These are phyloP conservation scores for Corinectria fuckeliana DNA, from an alignment of 2,329 filamentous ascomycete genomes.

Conservation along the genomic window DNA sequence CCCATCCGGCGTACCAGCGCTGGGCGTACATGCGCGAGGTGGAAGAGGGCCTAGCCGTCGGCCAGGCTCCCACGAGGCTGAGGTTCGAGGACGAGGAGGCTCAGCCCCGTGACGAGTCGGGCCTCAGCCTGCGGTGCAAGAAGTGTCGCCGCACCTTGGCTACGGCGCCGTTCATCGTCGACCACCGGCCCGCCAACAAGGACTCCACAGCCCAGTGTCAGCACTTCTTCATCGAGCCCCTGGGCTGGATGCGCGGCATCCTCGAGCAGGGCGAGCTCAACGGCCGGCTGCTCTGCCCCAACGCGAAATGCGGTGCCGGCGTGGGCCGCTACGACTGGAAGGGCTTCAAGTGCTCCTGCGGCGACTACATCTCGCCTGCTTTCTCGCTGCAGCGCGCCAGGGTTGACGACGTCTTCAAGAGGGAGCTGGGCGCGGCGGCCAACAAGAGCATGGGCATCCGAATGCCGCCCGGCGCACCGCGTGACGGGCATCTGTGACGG, in stretches of 20 bases:
- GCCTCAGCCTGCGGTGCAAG: conserved; percentile 73
- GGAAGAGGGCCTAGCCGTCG: conserved; percentile 67
- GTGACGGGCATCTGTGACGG: conserved; percentile 45
- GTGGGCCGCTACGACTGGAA: conserved; percentile 97
- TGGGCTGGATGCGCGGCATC: conserved; percentile 91
- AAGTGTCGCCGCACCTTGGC: conserved; percentile 79
- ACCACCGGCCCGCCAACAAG: conserved; percentile 57
- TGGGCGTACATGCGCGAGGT: conserved; percentile 65
- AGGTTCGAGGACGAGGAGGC: conserved; percentile 80
- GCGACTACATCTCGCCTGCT: conserved; percentile 87
- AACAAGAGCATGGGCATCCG: conserved; percentile 55
- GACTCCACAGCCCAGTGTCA: conserved; percentile 62
- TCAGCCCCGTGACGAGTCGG: conserved; percentile 43
- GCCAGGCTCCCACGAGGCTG: conserved; percentile 81
- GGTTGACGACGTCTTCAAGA: conserved; percentile 70
- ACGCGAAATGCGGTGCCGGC: conserved; percentile 76
- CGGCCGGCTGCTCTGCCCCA: conserved; percentile 85
- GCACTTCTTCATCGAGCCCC: conserved; percentile 88
- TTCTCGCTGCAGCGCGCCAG: conserved; percentile 84
- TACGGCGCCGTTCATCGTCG: conserved; percentile 66
- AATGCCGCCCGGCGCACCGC: conserved; percentile 56
- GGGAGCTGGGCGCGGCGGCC: conserved; percentile 24
- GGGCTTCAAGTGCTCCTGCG: conserved; percentile 90
- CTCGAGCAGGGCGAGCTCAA: conserved; percentile 83
- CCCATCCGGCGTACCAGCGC: conserved; percentile 79